A percentile compares a stretch with the other conserved stretches of the same genome.
Evolutionary conservation across 768 basidiomycete genomes (phyloP).

Genomic region (Termitomyces sp.): DNA sequence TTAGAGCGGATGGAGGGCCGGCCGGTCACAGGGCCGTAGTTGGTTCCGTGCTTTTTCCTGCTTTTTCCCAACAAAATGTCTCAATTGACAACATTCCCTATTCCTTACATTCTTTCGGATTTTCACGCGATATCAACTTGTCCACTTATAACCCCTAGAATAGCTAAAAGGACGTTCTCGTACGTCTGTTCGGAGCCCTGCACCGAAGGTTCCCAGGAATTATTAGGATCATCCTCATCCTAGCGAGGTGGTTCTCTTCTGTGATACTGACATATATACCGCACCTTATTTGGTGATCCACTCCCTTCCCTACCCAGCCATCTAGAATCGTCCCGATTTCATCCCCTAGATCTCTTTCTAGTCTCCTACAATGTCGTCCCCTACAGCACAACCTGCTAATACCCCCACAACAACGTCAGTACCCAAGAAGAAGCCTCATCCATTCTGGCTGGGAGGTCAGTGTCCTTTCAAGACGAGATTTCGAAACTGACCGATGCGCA

Average conservation of each 20-base stretch:
- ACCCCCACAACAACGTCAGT: slow-evolving; percentile 8
- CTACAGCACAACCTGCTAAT: slow-evolving; percentile 7
- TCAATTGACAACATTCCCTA: slow-evolving; percentile 11
- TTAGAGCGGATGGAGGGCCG: not conserved
- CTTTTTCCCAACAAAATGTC: slow-evolving; percentile 9
- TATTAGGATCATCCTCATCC: slow-evolving; percentile 3
- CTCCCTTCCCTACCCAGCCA: not conserved
- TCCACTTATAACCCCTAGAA: slow-evolving; percentile 2
- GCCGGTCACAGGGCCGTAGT: slow-evolving; percentile 6
- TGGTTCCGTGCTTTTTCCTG: not conserved
- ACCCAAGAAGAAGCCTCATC: slow-evolving; percentile 68
- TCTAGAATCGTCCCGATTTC: not conserved
- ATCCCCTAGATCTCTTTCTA: slow-evolving; percentile 3
- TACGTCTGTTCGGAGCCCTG: slow-evolving; percentile 3
- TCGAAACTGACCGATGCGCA: not conserved
- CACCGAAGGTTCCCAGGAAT: not conserved
- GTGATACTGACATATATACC: slow-evolving; percentile 2
- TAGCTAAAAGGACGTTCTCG: not conserved
- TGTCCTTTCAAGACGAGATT: slow-evolving; percentile 4
- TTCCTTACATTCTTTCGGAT: not conserved
- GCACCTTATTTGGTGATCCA: not conserved
- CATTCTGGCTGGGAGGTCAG: slow-evolving; percentile 81
- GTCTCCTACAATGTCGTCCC: slow-evolving; percentile 10
- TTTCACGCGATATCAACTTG: slow-evolving; percentile 11
- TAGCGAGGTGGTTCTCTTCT: slow-evolving; percentile 1